Evolutionary conservation across 23 red algal genomes (phyloP).

Genomic region (Gracilaria domingensis): DNA sequence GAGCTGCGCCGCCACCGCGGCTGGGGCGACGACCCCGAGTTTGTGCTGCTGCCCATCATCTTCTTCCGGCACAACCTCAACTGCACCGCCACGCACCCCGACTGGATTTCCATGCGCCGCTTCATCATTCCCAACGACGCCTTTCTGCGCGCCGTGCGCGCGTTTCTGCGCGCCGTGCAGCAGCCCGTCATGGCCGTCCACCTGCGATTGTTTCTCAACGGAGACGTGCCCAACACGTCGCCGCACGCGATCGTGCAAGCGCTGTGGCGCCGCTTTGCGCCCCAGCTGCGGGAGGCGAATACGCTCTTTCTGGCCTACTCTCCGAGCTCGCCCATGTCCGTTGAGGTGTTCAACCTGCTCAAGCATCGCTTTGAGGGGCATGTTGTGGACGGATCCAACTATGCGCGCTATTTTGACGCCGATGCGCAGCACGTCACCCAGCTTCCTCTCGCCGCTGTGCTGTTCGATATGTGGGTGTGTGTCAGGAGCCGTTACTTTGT

Average conservation of each 20-base stretch:
- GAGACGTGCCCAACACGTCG: conserved; percentile 31
- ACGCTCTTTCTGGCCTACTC: conserved; percentile 51
- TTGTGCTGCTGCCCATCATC: conserved; percentile 37
- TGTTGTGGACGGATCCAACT: conserved; percentile 24
- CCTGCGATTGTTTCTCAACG: conserved; percentile 52
- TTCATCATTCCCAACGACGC: conserved; percentile 4
- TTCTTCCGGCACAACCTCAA: conserved; percentile 51
- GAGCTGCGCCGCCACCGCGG: neutral
- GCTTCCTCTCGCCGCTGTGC: conserved; percentile 11
- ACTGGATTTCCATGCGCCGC: conserved; percentile 26
- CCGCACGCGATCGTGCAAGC: neutral
- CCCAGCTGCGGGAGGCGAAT: conserved; percentile 3
- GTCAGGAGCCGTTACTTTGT: conserved; percentile 30
- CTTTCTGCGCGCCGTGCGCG: conserved; percentile 18
- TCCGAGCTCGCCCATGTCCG: conserved; percentile 10
- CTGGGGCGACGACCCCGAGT: neutral
- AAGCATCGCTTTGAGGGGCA: neutral
- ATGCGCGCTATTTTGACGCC: neutral
- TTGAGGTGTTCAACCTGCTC: conserved; percentile 21
- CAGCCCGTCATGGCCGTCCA: conserved; percentile 26
- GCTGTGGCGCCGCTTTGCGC: conserved; percentile 11
- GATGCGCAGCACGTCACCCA: neutral
- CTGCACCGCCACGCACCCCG: conserved; percentile 11
- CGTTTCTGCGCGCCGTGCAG: neutral
- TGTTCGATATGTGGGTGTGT: conserved; percentile 62